Conservation (phyloP, 345 rosid genomes). For the Arabidopsis suecica region DNA sequence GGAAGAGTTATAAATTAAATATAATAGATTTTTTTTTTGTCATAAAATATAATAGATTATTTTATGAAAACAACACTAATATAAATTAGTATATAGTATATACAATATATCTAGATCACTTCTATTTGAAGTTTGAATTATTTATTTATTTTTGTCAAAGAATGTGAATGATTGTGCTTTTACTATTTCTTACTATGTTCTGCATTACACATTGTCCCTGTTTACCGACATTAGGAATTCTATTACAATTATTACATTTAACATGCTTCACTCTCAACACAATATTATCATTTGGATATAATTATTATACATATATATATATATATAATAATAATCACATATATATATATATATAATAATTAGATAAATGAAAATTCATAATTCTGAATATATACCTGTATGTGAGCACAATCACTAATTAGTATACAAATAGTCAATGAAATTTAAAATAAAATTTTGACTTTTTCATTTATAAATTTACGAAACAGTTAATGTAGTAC, state of each 20-base stretch:
- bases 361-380: not conserved
- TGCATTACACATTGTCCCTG: conserved; percentile 1
- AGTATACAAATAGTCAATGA: not conserved
- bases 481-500: not conserved
- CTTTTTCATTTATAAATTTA: not conserved
- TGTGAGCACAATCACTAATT: not conserved
- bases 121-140: not conserved
- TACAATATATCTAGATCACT: not conserved
- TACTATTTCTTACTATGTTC: not conserved
- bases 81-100: not conserved
- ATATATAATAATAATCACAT: not conserved
- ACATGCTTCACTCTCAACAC: no score
- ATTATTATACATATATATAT: not conserved
- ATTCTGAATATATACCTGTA: not conserved
- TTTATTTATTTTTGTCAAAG: no score
- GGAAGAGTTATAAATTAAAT: not conserved
- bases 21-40: not conserved
- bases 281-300: not conserved
- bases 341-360: no score
- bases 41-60: not conserved
- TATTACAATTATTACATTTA: not conserved
- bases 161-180: not conserved
- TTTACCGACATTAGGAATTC: conserved; percentile 10
- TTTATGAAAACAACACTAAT: not conserved
- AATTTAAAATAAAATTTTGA: not conserved